phyloP scores from a whole-genome alignment of 352 stramenopile genomes.

The Pythium pectinolyticum region DNA sequence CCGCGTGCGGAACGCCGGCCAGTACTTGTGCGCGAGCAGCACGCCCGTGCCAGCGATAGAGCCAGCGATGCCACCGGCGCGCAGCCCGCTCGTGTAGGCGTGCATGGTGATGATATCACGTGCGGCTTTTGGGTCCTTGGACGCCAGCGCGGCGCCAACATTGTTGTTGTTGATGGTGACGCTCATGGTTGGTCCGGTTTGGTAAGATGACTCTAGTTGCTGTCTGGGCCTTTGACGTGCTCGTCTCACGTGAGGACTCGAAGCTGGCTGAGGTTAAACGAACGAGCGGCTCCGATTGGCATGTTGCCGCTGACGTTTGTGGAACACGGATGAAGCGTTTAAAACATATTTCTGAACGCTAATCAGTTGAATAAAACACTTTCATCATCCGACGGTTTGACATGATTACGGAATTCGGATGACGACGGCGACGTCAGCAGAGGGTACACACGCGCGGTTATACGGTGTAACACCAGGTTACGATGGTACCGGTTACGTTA shows the following conservation, averaged over 20 bases:
- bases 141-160: conserved; percentile 17
- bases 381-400: conserved; percentile 1
- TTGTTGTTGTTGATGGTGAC: conserved; percentile 11
- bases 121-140: conserved; percentile 43
- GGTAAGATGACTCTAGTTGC: too few species aligned
- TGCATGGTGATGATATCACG: conserved; percentile 74
- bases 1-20: conserved; percentile 59
- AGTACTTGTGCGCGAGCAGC: conserved; percentile 58
- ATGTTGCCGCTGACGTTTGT: not conserved
- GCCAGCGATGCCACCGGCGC: conserved; percentile 40
- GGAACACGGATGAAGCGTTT: conserved; percentile 8
- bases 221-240: conserved; percentile 5
- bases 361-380: not conserved
- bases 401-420: not conserved
- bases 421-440: too few species aligned
- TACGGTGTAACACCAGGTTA: not conserved
- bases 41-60: conserved; percentile 34
- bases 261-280: too few species aligned
- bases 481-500: not conserved
- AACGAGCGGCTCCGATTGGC: conserved; percentile 5
- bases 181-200: too few species aligned
- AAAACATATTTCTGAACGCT: not conserved
- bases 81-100: conserved; percentile 59
- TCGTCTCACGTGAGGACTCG: conserved; percentile 1
- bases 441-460: too few species aligned